These are phyloP conservation scores for Collybiopsis luxurians DNA, from an alignment of 768 basidiomycete species.

Conservation along the genomic window DNA sequence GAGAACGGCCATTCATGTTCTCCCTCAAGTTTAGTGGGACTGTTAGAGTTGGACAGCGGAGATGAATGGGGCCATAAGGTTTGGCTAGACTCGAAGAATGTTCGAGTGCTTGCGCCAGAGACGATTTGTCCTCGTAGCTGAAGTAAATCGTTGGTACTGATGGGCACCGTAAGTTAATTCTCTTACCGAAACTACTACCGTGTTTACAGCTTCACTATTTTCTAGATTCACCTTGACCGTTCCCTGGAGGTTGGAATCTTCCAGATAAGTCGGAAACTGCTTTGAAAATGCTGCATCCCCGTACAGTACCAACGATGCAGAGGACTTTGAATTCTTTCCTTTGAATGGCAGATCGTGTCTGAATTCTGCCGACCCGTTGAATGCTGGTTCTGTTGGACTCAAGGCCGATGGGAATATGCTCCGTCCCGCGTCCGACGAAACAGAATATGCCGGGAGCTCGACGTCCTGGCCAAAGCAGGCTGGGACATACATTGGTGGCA, in stretches of 20 bases:
- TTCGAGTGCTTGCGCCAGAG: constrained; percentile 31
- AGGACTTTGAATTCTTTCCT: constrained; percentile 17
- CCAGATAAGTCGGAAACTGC: constrained; percentile 18
- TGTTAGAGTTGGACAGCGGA: constrained; percentile 9
- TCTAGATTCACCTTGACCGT: constrained; percentile 12
- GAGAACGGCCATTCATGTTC: constrained; percentile 35
- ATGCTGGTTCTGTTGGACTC: background rate
- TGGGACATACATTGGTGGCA: constrained; percentile 3
- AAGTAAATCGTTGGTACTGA: too few species aligned
- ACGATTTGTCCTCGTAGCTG: constrained; percentile 33
- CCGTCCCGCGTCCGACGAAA: background rate
- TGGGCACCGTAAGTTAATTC: background rate
- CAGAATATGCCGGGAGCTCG: constrained; percentile 6
- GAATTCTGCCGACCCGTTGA: background rate
- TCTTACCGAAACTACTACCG: constrained; percentile 37
- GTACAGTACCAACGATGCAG: constrained; percentile 36
- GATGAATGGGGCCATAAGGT: constrained; percentile 33
- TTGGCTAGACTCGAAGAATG: constrained; percentile 31
- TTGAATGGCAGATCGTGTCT: background rate
- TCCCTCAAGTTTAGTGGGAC: constrained; percentile 30
- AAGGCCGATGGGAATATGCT: background rate
- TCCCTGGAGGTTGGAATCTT: constrained; percentile 19
- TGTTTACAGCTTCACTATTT: constrained; percentile 32
- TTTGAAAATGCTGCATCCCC: constrained; percentile 32
- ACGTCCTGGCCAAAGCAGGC: background rate